A percentile compares a stretch with the other conserved stretches of the same genome.
These are phyloP conservation scores for Ophiostoma fasciatum DNA, from an alignment of 2,329 filamentous ascomycete genomes.

Conservation along the genomic window DNA sequence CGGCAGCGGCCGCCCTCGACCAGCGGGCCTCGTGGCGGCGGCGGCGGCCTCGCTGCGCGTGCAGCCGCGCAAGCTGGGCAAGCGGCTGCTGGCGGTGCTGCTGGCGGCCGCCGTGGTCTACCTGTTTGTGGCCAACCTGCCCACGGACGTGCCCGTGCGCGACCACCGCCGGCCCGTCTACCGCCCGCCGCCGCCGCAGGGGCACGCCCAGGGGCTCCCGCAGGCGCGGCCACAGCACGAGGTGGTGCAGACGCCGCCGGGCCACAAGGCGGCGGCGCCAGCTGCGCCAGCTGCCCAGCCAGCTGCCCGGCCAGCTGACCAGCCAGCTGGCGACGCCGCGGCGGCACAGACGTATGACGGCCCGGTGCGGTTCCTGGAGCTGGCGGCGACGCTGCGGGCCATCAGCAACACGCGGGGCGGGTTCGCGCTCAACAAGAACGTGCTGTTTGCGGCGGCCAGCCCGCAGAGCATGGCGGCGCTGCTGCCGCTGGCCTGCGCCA, in stretches of 20 bases:
- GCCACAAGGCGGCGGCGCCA: neutral
- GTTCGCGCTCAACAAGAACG: constrained; percentile 44
- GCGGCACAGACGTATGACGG: constrained; percentile 43
- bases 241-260: neutral
- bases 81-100: constrained; percentile 33
- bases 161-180: constrained; percentile 26
- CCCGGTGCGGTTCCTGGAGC: constrained; percentile 49
- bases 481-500: constrained; percentile 74
- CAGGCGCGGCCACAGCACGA: constrained; percentile 11
- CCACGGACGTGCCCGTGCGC: constrained; percentile 26
- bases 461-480: constrained; percentile 57
- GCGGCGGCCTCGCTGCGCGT: constrained; percentile 19
- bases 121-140: constrained; percentile 50
- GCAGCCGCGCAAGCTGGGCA: constrained; percentile 36
- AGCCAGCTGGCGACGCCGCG: neutral
- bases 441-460: constrained; percentile 66
- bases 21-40: too few relatives aligned
- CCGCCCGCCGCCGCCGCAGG: constrained; percentile 6
- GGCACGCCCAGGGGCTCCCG: neutral
- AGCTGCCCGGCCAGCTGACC: neutral
- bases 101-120: constrained; percentile 39
- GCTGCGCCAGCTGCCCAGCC: neutral
- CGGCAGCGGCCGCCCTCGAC: constrained; percentile 12
- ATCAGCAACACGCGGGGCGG: constrained; percentile 39
- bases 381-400: constrained; percentile 48